These are phyloP conservation scores for Trichoderma asperelloides DNA, from an alignment of 495 filamentous ascomycete genomes.

Conservation along the genomic window DNA sequence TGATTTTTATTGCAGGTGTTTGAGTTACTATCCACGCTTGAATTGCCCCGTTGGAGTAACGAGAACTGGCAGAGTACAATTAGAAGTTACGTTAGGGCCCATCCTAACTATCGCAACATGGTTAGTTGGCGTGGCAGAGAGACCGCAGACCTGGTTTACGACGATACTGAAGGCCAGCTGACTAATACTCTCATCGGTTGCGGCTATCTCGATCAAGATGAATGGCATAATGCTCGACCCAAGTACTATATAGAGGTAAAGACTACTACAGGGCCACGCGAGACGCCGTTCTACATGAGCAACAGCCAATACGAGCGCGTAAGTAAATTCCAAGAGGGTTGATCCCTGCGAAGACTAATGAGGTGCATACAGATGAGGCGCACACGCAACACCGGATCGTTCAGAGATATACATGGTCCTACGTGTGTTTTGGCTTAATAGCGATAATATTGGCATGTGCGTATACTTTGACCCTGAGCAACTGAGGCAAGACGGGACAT, in stretches of 20 bases:
- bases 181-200: slow-evolving; percentile 25
- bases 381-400: not conserved
- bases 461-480: not conserved
- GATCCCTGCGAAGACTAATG: no score
- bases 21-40: slow-evolving; percentile 26
- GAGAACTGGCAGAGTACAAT: slow-evolving; percentile 40
- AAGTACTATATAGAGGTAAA: slow-evolving; percentile 41
- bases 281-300: slow-evolving; percentile 35
- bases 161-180: slow-evolving; percentile 25
- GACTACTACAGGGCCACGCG: slow-evolving; percentile 29
- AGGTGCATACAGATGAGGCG: no score
- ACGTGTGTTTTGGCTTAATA: not conserved
- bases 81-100: slow-evolving; percentile 22
- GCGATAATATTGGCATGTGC: not conserved
- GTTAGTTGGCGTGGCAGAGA: slow-evolving; percentile 28
- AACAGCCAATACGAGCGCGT: slow-evolving; percentile 31
- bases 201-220: slow-evolving; percentile 21
- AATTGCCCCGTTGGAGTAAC: slow-evolving; percentile 19
- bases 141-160: slow-evolving; percentile 34
- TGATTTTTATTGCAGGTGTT: slow-evolving; percentile 26
- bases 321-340: slow-evolving; percentile 4
- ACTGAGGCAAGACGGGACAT: not conserved
- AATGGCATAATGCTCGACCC: slow-evolving; percentile 21
- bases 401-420: not conserved
- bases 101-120: slow-evolving; percentile 30